phyloP scores from a whole-genome alignment of 768 basidiomycete species.

The Crassisporium funariophilum region DNA sequence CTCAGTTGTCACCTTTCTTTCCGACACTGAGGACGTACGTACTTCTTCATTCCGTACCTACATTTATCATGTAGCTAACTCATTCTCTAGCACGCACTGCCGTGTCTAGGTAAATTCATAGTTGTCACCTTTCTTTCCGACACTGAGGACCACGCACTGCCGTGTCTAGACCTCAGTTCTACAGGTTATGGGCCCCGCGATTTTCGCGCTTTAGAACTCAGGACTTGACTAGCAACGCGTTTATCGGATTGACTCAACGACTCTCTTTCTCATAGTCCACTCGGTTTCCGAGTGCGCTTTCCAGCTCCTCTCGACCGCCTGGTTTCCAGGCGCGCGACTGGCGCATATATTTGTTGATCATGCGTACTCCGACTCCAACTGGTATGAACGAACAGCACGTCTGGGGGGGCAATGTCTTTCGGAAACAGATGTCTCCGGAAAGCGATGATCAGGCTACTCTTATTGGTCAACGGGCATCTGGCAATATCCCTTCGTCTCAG shows the following conservation, averaged over 20 bases:
- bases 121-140: slow-evolving; percentile 2
- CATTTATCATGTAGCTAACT: too few relatives aligned
- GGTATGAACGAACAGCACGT: slow-evolving; percentile 1
- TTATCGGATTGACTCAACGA: background rate
- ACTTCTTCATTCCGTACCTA: too few relatives aligned
- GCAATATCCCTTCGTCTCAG: slow-evolving; percentile 1
- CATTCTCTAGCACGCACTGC: too few relatives aligned
- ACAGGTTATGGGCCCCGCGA: slow-evolving; percentile 5
- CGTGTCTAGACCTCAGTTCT: background rate
- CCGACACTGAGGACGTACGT: slow-evolving; percentile 2
- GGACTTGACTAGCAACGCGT: background rate
- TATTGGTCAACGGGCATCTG: background rate
- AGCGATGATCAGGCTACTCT: background rate
- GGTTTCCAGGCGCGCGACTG: background rate
- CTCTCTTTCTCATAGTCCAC: background rate
- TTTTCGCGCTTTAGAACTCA: background rate
- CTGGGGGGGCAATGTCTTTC: background rate
- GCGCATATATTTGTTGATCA: background rate
- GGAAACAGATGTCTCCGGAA: background rate
- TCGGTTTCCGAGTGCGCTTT: slow-evolving; percentile 1
- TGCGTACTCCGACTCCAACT: background rate
- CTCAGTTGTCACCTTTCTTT: slow-evolving; percentile 4
- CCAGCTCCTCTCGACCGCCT: background rate
- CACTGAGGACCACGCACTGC: background rate
- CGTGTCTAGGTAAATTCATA: too few relatives aligned